Evolutionary conservation across 2,329 filamentous ascomycete species (phyloP), one percentile per base, ranked within the genome.

Genomic region (Hypoxylon sp.): DNA sequence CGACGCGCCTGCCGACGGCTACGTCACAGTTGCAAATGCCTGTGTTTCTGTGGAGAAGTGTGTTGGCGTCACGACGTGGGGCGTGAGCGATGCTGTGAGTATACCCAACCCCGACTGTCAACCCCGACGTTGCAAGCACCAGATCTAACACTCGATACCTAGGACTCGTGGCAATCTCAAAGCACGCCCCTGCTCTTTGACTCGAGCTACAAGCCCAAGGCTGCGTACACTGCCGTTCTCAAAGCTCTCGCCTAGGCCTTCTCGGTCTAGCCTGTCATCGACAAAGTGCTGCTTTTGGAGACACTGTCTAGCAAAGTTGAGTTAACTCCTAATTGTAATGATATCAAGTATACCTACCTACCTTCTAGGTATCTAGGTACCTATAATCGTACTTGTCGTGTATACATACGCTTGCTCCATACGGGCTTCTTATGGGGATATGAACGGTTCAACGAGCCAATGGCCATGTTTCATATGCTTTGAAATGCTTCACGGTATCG

Each of bases 11-110:
- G 58, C 76, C 11, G 65, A 72, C 17, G 81, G 83, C 63, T 83
- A 81, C 55, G 65, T 76, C 42, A 75, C 73, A 18, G 68, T 72
- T 38, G 68, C 72, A 41, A 74, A 78, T 7, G 81, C 79, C 7
- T 84, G 82, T 61, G 65, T 81, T 45, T 72, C 75, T 26, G 69
- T 79, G 13, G 43, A 70, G 11, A 79, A 79, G 59, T 84, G 81
- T 63, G 75, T 83, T 2, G 81, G 82, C 52, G 77, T 84, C 55
- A 83, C 81, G 1, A 74, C 79, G 3, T 83, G 81, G 64, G 66
- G 66, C 24, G 57, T 67, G 13, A 60, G 60, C 57, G 66, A 68
- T 58, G 60, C 55, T 33, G 60, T 63, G 20, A 58, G 62, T 61
- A 40, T 11, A 20, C 46, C 17, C 3, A 13, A 8, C 5, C 9